A percentile compares a stretch with the other conserved stretches of the same genome.
Conservation (phyloP, 176 grass and related monocot genomes). For the Carex parvula region DNA sequence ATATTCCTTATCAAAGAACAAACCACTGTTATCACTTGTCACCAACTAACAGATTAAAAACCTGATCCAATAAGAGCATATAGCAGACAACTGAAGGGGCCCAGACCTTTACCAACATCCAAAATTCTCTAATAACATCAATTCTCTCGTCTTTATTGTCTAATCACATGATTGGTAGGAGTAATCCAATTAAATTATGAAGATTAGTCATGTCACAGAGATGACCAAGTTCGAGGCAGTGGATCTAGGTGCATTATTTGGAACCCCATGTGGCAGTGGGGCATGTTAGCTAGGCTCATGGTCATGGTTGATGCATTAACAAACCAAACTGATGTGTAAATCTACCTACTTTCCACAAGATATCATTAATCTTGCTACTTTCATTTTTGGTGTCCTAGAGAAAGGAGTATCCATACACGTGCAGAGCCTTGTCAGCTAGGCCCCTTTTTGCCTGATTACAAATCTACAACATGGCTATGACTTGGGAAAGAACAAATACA, state of each 20-base stretch:
- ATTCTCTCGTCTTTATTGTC: background rate
- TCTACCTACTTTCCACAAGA: slow-evolving; percentile 25
- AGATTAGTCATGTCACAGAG: background rate
- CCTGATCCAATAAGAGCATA: background rate
- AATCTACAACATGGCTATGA: background rate
- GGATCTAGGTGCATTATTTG: background rate
- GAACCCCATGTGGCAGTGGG: background rate
- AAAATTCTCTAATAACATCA: slow-evolving; percentile 20
- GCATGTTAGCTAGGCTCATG: background rate
- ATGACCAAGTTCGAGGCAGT: background rate
- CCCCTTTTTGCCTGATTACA: background rate
- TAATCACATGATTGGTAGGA: background rate
- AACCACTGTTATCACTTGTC: background rate
- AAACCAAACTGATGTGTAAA: slow-evolving; percentile 46
- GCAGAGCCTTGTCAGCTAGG: background rate
- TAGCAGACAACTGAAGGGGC: background rate
- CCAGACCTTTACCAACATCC: background rate
- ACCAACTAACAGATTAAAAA: background rate
- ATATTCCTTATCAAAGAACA: background rate
- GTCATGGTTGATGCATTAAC: slow-evolving; percentile 30
- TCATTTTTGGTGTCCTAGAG: background rate
- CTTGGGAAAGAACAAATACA: background rate
- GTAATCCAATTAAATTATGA: background rate
- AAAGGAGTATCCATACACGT: background rate
- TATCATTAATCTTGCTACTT: background rate